Evolutionary conservation across 2,329 filamentous ascomycete species (phyloP), one percentile per base, ranked within the genome.

Genomic region (Rhynchosporium agropyri): DNA sequence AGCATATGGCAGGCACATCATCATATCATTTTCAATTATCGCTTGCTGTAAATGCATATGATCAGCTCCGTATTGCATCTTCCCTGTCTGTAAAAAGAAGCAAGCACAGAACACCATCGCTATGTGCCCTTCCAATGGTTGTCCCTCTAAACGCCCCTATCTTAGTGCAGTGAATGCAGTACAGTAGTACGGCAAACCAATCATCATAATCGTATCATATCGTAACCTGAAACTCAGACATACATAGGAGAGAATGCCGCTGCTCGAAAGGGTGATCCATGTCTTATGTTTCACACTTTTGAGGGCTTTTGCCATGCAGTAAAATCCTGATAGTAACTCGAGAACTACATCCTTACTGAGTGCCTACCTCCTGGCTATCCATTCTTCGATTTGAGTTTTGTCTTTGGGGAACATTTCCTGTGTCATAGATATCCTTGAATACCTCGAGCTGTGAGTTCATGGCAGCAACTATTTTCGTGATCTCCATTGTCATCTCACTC

Each of bases 401-500:
- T 31, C 61, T 61, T 38, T 64, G 61, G 20, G 61, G 33, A 4
- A 69, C 45, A 38, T 65, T 61, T 4, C 59, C 56, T 31, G 63
- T 60, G 33, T 64, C 63, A 54, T 72, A 73, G 3, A 72, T 64
- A 40, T 70, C 65, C 36, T 65, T 64, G 54, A 74, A 74, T 5
- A 67, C 63, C 13, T 66, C 63, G 2, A 74, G 63, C 45, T 74
- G 70, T 3, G 28, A 53, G 15, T 56, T 69, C 36, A 74, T 64
- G 26, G 64, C 65, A 45, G 46, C 60, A 42, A 74, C 50, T 29
- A 68, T 64, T 8, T 70, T 60, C 12, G 61, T 63, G 9, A 74
- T 63, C 57, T 74, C 73, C 29, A 49, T 56, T 9, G 46, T 48
- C 69, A 74, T 70, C 33, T 74, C 72, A 4, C 65, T 62, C 9